Evolutionary conservation across 2,329 filamentous ascomycete species (phyloP).

Genomic region (Ceratocystis alfenasii): DNA sequence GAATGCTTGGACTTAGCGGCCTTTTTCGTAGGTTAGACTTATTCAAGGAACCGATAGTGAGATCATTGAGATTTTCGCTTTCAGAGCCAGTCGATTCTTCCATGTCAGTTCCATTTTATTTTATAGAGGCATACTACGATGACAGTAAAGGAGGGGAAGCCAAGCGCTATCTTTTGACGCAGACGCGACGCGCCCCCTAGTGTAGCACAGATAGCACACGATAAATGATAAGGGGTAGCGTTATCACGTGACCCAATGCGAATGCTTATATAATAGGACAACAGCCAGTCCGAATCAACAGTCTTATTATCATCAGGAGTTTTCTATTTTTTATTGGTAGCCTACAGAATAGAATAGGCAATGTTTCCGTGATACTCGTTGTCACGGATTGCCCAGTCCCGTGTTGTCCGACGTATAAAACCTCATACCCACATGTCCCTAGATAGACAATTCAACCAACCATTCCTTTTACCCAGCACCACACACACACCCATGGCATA

Average conservation of each 20-base stretch:
- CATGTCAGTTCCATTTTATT: constrained; percentile 1
- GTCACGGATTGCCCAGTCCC: no score
- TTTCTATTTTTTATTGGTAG: no score
- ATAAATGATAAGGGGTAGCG: neutral
- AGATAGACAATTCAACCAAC: no score
- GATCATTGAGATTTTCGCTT: neutral
- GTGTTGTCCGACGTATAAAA: no score
- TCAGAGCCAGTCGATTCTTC: constrained; percentile 9
- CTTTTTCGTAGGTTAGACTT: neutral
- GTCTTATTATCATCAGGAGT: no score
- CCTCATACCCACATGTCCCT: no score
- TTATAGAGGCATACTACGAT: neutral
- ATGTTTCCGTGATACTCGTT: neutral
- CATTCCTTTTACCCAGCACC: no score
- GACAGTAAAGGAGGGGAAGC: neutral
- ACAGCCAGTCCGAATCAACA: no score
- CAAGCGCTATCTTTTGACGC: neutral
- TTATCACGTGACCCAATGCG: neutral
- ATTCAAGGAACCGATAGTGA: neutral
- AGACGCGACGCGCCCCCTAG: neutral
- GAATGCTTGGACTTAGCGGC: neutral
- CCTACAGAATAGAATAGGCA: no score
- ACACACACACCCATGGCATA: no score
- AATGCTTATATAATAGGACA: neutral
- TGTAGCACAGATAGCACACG: neutral